Conservation (phyloP, 495 filamentous ascomycete species). For the Neurospora hispaniola region DNA sequence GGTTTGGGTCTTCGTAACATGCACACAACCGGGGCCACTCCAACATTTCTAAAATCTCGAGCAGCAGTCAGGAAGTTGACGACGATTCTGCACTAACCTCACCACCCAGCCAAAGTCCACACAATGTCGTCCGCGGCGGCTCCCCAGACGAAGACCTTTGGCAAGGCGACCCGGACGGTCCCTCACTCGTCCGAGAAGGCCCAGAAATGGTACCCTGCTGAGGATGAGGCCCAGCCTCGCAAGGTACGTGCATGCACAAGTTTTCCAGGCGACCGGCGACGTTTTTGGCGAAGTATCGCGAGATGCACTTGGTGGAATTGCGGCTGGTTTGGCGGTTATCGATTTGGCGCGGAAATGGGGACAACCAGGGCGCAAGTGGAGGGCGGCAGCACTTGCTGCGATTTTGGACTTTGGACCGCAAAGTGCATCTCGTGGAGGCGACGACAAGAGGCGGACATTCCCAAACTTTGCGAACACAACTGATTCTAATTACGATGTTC, state of each 20-base stretch:
- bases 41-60: slow-evolving; percentile 27
- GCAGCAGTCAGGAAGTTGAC: slow-evolving; percentile 25
- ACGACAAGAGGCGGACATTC: not conserved
- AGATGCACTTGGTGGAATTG: slow-evolving; percentile 9
- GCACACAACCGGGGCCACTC: slow-evolving; percentile 23
- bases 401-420: not conserved
- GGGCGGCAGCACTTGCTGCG: not conserved
- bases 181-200: slow-evolving; percentile 79
- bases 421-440: not conserved
- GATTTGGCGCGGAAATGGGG: slow-evolving; percentile 2
- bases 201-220: slow-evolving; percentile 98
- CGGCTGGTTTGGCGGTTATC: slow-evolving; percentile 1
- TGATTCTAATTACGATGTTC: slow-evolving; percentile 17
- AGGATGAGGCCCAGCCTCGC: slow-evolving; percentile 82
- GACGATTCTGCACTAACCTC: slow-evolving; percentile 27
- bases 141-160: slow-evolving; percentile 84
- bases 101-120: slow-evolving; percentile 34
- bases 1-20: slow-evolving; percentile 24
- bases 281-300: slow-evolving; percentile 3
- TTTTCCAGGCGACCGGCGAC: slow-evolving; percentile 1
- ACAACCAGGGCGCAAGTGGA: slow-evolving; percentile 1
- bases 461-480: not conserved
- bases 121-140: slow-evolving; percentile 55
- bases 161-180: slow-evolving; percentile 88
- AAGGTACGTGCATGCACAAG: slow-evolving; percentile 57